Evolutionary conservation across 2,329 filamentous ascomycete species (phyloP).

Genomic region (Phoma sp.): DNA sequence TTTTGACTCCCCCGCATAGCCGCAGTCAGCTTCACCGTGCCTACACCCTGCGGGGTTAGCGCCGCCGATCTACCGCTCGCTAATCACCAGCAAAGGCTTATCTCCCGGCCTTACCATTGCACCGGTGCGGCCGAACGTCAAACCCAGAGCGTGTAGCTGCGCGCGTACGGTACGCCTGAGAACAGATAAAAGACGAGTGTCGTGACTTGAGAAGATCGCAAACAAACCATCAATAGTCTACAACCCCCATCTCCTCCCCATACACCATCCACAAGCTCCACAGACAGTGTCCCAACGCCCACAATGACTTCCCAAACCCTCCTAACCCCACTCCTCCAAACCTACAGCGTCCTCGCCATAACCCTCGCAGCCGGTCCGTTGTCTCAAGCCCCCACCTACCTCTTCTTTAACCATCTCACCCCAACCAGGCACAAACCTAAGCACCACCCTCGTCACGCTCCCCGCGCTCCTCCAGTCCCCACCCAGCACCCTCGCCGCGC

Average conservation of each 20-base stretch:
- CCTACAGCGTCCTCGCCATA: constrained; percentile 27
- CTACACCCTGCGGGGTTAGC: not conserved
- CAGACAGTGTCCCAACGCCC: too few relatives aligned
- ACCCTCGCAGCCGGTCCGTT: constrained; percentile 3
- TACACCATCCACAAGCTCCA: too few relatives aligned
- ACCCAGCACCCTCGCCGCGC: constrained; percentile 15
- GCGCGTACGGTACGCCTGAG: not conserved
- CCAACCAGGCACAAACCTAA: constrained; percentile 28
- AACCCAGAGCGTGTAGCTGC: not conserved
- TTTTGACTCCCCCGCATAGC: too few relatives aligned
- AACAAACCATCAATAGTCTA: not conserved
- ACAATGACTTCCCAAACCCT: not conserved
- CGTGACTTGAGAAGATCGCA: not conserved
- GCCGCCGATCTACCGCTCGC: not conserved
- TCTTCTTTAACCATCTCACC: not conserved
- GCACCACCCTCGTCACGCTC: constrained; percentile 24
- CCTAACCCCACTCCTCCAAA: constrained; percentile 17
- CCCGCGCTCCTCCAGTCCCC: constrained; percentile 22
- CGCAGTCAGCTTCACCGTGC: not conserved
- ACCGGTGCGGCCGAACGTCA: not conserved
- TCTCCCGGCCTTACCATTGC: not conserved
- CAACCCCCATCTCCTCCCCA: too few relatives aligned
- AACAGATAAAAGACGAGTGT: not conserved
- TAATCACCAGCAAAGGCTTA: not conserved
- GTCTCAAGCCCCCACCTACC: not conserved